Evolutionary conservation across 2,329 filamentous ascomycete genomes (phyloP), one percentile per base, ranked within the genome.

Genomic region (Ophiocordyceps camponoti-floridani): DNA sequence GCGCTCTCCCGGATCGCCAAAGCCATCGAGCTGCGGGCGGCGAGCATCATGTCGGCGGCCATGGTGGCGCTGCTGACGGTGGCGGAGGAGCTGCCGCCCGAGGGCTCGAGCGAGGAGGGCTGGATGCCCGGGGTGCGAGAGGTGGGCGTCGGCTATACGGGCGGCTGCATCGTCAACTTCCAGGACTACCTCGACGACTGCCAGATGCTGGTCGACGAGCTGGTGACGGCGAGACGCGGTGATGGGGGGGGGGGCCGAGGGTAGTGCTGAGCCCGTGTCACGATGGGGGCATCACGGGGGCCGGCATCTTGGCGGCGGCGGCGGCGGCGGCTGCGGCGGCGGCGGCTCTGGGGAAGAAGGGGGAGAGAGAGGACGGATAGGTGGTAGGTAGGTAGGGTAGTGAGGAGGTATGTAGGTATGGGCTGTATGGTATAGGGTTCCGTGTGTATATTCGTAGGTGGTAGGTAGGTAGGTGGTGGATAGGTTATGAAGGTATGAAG

Each of bases 151-250:
- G 84, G 83, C 1, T 88, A 85, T 56, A 86, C 84, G 0, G 84
- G 84, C 30, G 81, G 82, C 7, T 86, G 83, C 54, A 88, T 88
- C 47, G 74, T 78, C n/a, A 77, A 84, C 53, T 86, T 86, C 53
- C 82, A 84, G 42, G 72, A 82, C 52, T 87, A 84, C 59, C 66
- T 84, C 40, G 62, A 66, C 41, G 79, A 82, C 52, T 85, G 80
- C 50, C 82, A 87, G 58, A 54, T 62, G 13, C 82, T 82, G 54
- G 68, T 88, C 43, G 77, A 85, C 52, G 56, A 60, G 19, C 62
- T 77, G 11, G 52, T 77, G 44, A 45, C 43, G 6, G 55, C 45
- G 44, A 53, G 54, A 27, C 35, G 35, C n/a, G 57, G 55, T 19
- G 58, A 56, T 5, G 43, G 46, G 3, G 16, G 47, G 12, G 51